These are phyloP conservation scores for carrot (Daucus carota) DNA, from an alignment of 129 eudicot species.

Conservation along the genomic window DNA sequence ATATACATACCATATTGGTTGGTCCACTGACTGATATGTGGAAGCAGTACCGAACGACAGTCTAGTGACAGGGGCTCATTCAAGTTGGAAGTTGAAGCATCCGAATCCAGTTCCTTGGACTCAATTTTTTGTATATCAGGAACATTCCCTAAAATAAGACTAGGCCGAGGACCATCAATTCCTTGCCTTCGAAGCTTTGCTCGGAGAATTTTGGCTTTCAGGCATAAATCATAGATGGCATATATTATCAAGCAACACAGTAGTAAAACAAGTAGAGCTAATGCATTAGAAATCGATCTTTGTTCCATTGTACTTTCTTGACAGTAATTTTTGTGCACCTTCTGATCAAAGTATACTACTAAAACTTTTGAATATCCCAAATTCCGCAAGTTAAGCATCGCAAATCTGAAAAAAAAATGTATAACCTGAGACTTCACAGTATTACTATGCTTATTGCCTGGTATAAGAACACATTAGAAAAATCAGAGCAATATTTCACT, in stretches of 20 bases:
- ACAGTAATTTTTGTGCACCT: no score
- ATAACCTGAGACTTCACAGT: no score
- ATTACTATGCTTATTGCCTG: no score
- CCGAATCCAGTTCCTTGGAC: neutral
- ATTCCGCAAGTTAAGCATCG: no score
- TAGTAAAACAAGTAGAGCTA: no score
- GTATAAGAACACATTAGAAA: no score
- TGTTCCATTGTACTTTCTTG: no score
- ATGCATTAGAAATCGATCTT: no score
- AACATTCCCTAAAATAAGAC: neutral
- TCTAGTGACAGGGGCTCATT: constrained; percentile 7
- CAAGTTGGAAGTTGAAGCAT: neutral
- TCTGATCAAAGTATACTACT: no score
- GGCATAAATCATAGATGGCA: neutral
- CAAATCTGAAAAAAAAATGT: no score
- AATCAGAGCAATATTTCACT: no score
- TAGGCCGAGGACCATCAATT: constrained; percentile 3
- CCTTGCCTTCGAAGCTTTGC: constrained; percentile 3
- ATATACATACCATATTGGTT: neutral
- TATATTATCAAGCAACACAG: neutral
- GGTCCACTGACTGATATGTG: constrained; percentile 6
- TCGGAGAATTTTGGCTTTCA: constrained; percentile 2
- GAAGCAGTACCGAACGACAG: neutral
- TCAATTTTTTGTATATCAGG: neutral
- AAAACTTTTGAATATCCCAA: no score